These are phyloP conservation scores for Pinus taeda DNA, from an alignment of 75 land plant genomes.

Conservation along the genomic window DNA sequence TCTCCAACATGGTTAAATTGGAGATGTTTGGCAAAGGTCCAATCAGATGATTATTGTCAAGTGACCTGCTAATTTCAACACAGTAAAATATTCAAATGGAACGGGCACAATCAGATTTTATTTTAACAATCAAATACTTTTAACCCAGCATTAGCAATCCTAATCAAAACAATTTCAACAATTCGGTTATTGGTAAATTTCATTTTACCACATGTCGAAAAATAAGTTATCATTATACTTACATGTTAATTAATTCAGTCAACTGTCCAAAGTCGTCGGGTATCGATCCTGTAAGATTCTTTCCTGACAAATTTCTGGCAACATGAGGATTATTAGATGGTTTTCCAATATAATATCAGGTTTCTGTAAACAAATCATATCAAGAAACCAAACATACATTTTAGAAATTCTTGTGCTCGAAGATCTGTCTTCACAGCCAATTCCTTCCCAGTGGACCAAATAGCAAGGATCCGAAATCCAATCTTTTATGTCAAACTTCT, in stretches of 20 bases:
- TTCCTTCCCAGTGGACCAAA: too few relatives aligned
- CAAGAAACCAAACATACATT: neutral
- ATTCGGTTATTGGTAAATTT: neutral
- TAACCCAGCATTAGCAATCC: too few relatives aligned
- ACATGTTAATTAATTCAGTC: neutral
- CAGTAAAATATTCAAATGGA: too few relatives aligned
- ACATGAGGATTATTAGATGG: neutral
- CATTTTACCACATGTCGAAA: neutral
- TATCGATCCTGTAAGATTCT: neutral
- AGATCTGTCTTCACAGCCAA: too few relatives aligned
- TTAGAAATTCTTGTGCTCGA: too few relatives aligned
- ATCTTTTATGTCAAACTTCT: too few relatives aligned
- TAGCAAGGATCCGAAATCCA: conserved; percentile 2
- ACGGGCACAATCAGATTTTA: too few relatives aligned
- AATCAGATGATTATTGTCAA: neutral
- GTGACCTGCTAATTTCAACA: neutral
- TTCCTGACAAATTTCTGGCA: neutral
- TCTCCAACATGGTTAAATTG: neutral
- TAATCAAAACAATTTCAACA: neutral
- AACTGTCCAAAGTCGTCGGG: neutral
- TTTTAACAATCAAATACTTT: too few relatives aligned
- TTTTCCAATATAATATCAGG: neutral
- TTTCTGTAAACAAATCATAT: neutral
- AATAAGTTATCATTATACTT: neutral
- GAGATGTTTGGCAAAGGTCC: neutral